phyloP scores from a whole-genome alignment of 2,329 filamentous ascomycete genomes.

The Ilyonectria destructans region DNA sequence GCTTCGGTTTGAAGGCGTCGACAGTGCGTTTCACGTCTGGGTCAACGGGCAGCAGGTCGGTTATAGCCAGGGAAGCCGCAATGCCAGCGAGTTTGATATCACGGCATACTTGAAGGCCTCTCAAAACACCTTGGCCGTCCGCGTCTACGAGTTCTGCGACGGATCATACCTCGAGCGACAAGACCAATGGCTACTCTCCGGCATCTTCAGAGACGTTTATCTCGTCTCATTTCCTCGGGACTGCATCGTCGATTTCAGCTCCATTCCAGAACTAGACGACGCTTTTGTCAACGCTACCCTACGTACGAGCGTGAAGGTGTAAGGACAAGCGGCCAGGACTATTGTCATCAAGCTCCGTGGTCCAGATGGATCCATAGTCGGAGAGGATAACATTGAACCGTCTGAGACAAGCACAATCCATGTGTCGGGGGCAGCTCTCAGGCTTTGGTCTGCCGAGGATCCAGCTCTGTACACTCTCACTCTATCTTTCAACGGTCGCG shows the following conservation, averaged over 20 bases:
- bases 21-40: slow-evolving; percentile 80
- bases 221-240: slow-evolving; percentile 69
- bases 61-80: slow-evolving; percentile 78
- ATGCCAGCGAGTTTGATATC: slow-evolving; percentile 80
- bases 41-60: slow-evolving; percentile 75
- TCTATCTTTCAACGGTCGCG: slow-evolving; percentile 58
- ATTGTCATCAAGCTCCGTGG: slow-evolving; percentile 54
- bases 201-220: slow-evolving; percentile 77
- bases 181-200: slow-evolving; percentile 77
- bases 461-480: slow-evolving; percentile 72
- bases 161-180: slow-evolving; percentile 79
- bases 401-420: not conserved
- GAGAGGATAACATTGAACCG: slow-evolving; percentile 42
- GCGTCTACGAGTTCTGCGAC: slow-evolving; percentile 79
- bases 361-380: slow-evolving; percentile 49
- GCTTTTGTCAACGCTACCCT: slow-evolving; percentile 56
- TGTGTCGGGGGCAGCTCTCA: slow-evolving; percentile 51
- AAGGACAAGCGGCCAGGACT: slow-evolving; percentile 14
- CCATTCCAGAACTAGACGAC: slow-evolving; percentile 69
- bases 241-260: slow-evolving; percentile 70
- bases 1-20: slow-evolving; percentile 79
- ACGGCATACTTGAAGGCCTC: slow-evolving; percentile 61
- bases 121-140: slow-evolving; percentile 68
- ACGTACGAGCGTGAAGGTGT: slow-evolving; percentile 56
- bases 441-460: slow-evolving; percentile 79